Evolutionary conservation across 1,284 basidiomycete genomes (phyloP), one percentile per base, ranked within the genome.

Genomic region (Chiua sp.): DNA sequence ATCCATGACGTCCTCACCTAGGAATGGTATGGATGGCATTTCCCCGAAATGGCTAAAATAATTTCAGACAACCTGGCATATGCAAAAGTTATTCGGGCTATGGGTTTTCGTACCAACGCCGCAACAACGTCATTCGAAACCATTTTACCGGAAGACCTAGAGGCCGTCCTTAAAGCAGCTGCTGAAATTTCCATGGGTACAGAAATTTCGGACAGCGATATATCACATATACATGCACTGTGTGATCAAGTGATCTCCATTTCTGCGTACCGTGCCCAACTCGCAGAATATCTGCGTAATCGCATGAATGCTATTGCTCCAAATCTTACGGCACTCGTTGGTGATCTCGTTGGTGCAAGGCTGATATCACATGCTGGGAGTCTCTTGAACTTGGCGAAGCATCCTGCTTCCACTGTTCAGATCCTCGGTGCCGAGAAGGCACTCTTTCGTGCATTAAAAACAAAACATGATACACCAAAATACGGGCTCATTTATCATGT

Each of bases 1-100:
- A n/a, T 58, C 33, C 59, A 51, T 59, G 56, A 65, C 46, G n/a
- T 47, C 7, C 56, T 62, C 10, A 65, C 42, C 42, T n/a, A 95
- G 93, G 97, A 98, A 85, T 99, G 97, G 97, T 99, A 98, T 73
- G 97, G 97, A 28, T 99, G 97, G 97, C 97, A 99, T 82, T 98
- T 98, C 86, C 97, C 97, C 13, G 97, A 99, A 79, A 94, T 99
- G 92, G 93, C 91, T 69, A 98, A 98, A 82, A 98, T 99, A 76
- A 92, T 98, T 68, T 88, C 91, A 65, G 97, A 99, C 82, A 99
- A 98, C 79, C 81, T 97, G 58, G 96, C 96, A 28, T 99, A 98
- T 76, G 95, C 98, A 61, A 97, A 96, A 78, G 89, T 92, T 60
- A 87, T 98, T 69, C 90, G 89, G 65, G 77, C 82, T 44, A 96